phyloP scores from a whole-genome alignment of 2,329 filamentous ascomycete genomes.

The Ophiocordyceps camponoti-floridani region DNA sequence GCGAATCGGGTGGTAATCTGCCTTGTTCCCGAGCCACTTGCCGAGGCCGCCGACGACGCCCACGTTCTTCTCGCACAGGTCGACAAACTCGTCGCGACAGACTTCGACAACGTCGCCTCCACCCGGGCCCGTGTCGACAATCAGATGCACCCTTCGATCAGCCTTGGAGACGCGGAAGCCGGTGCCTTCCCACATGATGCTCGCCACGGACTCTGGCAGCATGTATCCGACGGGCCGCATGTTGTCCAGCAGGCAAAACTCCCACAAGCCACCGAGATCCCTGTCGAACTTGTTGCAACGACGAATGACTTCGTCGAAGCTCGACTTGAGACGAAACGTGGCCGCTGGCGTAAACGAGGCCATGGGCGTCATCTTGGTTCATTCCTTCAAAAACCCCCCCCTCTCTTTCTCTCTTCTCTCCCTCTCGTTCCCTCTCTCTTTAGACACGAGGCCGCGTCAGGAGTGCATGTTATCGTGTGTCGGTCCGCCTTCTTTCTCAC shows the following conservation, averaged over 20 bases:
- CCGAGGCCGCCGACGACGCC: constrained; percentile 9
- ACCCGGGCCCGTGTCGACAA: constrained; percentile 3
- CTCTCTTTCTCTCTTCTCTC: too few relatives aligned
- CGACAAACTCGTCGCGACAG: constrained; percentile 7
- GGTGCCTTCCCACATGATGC: constrained; percentile 7
- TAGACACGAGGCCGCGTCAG: too few relatives aligned
- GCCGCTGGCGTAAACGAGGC: not conserved
- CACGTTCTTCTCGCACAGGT: constrained; percentile 10
- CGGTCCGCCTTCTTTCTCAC: not conserved
- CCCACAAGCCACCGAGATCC: constrained; percentile 5
- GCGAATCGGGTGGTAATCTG: constrained; percentile 12
- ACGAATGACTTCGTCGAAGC: constrained; percentile 7
- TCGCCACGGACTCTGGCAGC: constrained; percentile 5
- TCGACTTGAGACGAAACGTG: constrained; percentile 1
- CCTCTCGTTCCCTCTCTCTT: not conserved
- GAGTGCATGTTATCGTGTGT: too few relatives aligned
- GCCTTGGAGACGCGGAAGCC: constrained; percentile 5
- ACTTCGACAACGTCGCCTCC: constrained; percentile 3
- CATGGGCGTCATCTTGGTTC: not conserved
- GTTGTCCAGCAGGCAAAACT: constrained; percentile 8
- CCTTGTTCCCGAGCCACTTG: constrained; percentile 8
- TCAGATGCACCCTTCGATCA: constrained; percentile 7
- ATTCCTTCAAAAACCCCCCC: not conserved
- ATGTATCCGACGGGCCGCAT: constrained; percentile 9
- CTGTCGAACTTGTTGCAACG: constrained; percentile 11